Evolutionary conservation across 495 filamentous ascomycete species (phyloP), one percentile per base, ranked within the genome.

Genomic region (Podospora conica): DNA sequence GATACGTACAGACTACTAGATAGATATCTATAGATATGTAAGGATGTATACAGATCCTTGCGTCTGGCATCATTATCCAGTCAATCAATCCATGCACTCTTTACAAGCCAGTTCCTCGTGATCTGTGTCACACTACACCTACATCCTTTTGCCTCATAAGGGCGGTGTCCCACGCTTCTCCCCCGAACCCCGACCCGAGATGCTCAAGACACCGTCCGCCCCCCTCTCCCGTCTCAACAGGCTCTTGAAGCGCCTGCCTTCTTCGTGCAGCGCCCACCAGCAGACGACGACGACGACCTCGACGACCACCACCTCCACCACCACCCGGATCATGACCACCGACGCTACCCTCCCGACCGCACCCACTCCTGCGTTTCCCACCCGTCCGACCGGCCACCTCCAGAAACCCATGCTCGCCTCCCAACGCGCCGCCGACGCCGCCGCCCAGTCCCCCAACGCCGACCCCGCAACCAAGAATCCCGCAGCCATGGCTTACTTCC

Each of bases 401-500:
- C 80, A 84, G 66, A 82, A 82, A 64, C 74, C 73, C 60, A 75
- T 84, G 62, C 72, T 85, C 61, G 82, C 83, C 28, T 86, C 85
- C 24, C 79, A 85, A 61, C 75, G 12, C 40, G 40, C 40, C 31
- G 68, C 40, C 67, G 22, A 74, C 68, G 31, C 56, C 31, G 53
- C 55, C 53, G 40, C 61, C 48, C 10, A 20, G 29, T 53, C 24
- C 57, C 20, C 56, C 29, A 8, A 63, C 64, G 53, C 48, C 25
- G 33, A 40, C 53, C 28, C 31, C 40, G n/a, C 40, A 29, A 23
- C 33, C 67, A 20, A 29, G 58, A 60, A 55, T 2, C 24, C 63
- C 21, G 48, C 24, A 20, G 9, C 3, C 40, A 55, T 55, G 40
- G 54, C 61, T 1, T 87, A 84, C 74, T 97, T 98, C 70, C 92